These are phyloP conservation scores for Fistulifera solaris DNA, from an alignment of 108 stramenopile species.

Conservation along the genomic window DNA sequence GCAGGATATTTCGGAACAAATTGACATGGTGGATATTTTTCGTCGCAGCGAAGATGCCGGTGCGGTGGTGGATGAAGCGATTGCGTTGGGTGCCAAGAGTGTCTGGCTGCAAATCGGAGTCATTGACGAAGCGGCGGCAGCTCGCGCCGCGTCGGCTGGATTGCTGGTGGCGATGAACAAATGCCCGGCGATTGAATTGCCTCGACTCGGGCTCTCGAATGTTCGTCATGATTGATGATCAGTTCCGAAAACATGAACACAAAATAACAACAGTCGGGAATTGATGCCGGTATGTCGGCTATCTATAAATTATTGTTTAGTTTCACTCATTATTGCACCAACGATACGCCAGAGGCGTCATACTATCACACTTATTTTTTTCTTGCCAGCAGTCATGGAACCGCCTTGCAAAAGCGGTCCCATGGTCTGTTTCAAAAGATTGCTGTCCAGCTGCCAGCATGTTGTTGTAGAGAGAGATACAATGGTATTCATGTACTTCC, in stretches of 20 bases:
- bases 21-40: conserved; percentile 85
- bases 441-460: conserved; percentile 28
- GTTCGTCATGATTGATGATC: too few relatives aligned
- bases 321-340: too few relatives aligned
- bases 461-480: conserved; percentile 37
- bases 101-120: conserved; percentile 82
- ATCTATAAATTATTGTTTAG: too few relatives aligned
- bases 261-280: too few relatives aligned
- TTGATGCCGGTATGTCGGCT: too few relatives aligned
- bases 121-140: conserved; percentile 61
- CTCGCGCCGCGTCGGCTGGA: conserved; percentile 55
- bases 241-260: too few relatives aligned
- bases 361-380: too few relatives aligned
- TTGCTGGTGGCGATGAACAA: conserved; percentile 70
- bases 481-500: conserved; percentile 36
- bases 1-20: conserved; percentile 33
- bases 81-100: conserved; percentile 45
- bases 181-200: conserved; percentile 63
- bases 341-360: too few relatives aligned
- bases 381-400: too few relatives aligned
- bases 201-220: conserved; percentile 34
- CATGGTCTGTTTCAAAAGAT: conserved; percentile 9
- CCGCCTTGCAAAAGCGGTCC: conserved; percentile 5
- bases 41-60: conserved; percentile 26
- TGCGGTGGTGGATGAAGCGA: not conserved